Conservation (phyloP, 371 early-diverging fungal species). For the Quaeritorhiza haematococci region DNA sequence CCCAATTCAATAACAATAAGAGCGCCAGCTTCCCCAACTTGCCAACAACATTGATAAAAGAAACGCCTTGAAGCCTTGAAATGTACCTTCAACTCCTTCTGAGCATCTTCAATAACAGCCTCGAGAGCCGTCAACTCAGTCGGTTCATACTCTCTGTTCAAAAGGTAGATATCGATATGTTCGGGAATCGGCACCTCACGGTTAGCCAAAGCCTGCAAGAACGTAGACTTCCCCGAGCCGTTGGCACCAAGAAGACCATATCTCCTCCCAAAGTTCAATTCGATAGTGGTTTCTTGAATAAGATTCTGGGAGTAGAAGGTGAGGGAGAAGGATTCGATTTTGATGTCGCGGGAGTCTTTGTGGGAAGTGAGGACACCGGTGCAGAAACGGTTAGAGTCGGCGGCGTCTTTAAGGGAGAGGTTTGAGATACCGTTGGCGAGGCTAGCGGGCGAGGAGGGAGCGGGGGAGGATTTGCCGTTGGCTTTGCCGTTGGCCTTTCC, state of each 20-base stretch:
- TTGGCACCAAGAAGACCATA: slow-evolving; percentile 96
- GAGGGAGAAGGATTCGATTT: slow-evolving; percentile 91
- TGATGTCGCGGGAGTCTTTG: slow-evolving; percentile 87
- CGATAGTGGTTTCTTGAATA: slow-evolving; percentile 88
- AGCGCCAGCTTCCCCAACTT: too few relatives aligned
- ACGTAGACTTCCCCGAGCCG: slow-evolving; percentile 98
- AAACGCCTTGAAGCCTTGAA: too few relatives aligned
- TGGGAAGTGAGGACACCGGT: slow-evolving; percentile 94
- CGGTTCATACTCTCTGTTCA: slow-evolving; percentile 93
- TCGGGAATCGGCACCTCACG: slow-evolving; percentile 94
- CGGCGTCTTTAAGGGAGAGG: slow-evolving; percentile 11
- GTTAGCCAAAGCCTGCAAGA: slow-evolving; percentile 87
- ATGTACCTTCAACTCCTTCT: slow-evolving; percentile 67
- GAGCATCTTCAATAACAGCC: slow-evolving; percentile 86
- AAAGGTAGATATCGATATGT: slow-evolving; percentile 92
- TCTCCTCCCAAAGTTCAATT: slow-evolving; percentile 96
- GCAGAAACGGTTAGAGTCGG: slow-evolving; percentile 63
- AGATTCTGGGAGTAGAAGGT: slow-evolving; percentile 81
- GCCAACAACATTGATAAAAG: background rate
- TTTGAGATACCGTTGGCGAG: slow-evolving; percentile 20
- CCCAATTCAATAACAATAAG: too few relatives aligned
- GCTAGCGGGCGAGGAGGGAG: too few relatives aligned
- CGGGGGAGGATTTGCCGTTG: too few relatives aligned
- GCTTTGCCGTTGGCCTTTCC: too few relatives aligned
- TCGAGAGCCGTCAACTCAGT: slow-evolving; percentile 86